These are phyloP conservation scores for Trametes elegans DNA, from an alignment of 768 basidiomycete species.

Conservation along the genomic window DNA sequence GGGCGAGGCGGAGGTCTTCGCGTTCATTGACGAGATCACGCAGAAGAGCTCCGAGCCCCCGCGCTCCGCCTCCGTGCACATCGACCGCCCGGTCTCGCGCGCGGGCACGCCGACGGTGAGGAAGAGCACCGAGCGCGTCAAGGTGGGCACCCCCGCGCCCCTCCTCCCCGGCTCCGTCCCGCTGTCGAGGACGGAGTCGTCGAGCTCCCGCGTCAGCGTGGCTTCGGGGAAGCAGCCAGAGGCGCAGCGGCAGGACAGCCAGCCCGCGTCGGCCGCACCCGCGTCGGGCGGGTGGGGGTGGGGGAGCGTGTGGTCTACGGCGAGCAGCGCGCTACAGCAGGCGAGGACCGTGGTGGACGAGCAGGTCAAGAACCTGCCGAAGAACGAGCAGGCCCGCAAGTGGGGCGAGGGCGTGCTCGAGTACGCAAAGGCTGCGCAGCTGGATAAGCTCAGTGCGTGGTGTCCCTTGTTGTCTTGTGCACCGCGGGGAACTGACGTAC, in stretches of 20 bases:
- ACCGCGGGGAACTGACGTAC: neutral
- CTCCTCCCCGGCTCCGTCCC: constrained; percentile 39
- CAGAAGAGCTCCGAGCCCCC: constrained; percentile 85
- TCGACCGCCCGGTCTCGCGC: constrained; percentile 58
- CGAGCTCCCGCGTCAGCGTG: constrained; percentile 20
- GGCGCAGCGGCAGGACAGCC: constrained; percentile 18
- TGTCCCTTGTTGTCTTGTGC: neutral
- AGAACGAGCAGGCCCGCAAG: constrained; percentile 83
- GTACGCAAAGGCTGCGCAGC: constrained; percentile 82
- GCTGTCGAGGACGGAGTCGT: constrained; percentile 26
- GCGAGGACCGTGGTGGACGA: constrained; percentile 89
- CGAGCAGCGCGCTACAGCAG: constrained; percentile 83
- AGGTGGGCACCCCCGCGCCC: constrained; percentile 46
- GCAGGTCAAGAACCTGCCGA: constrained; percentile 84
- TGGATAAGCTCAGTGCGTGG: constrained; percentile 82
- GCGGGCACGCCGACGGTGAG: constrained; percentile 69
- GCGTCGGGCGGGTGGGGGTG: constrained; percentile 64
- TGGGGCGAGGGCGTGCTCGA: constrained; percentile 85
- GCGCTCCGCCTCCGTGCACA: constrained; percentile 52
- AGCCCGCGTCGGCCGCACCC: constrained; percentile 13
- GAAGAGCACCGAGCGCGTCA: constrained; percentile 77
- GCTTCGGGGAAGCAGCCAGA: constrained; percentile 13
- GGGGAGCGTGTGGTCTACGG: constrained; percentile 87
- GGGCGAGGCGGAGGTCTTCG: constrained; percentile 80
- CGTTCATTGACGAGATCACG: constrained; percentile 93